A percentile compares a stretch with the other conserved stretches of the same genome.
Conservation (phyloP, 2,329 filamentous ascomycete species). For the Ophiocordyceps sinensis region DNA sequence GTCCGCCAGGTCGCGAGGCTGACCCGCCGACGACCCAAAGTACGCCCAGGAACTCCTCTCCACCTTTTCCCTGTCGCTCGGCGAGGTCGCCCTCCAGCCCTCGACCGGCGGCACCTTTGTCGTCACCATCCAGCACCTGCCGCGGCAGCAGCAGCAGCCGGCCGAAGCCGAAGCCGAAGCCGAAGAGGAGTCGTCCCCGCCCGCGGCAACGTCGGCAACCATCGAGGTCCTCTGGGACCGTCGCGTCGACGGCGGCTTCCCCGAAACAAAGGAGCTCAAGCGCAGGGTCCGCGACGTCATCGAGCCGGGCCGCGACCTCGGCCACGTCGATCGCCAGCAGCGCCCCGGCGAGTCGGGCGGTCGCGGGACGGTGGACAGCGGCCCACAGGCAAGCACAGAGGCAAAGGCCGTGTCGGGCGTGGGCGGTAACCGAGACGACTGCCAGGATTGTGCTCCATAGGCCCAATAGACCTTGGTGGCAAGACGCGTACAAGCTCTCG, state of each 20-base stretch:
- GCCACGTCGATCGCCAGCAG: slow-evolving; percentile 58
- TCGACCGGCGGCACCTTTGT: slow-evolving; percentile 72
- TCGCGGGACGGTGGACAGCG: too few relatives aligned
- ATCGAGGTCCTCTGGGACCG: slow-evolving; percentile 60
- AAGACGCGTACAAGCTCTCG: too few relatives aligned
- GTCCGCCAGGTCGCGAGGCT: too few relatives aligned
- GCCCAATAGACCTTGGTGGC: background rate
- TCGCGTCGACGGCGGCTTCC: slow-evolving; percentile 76
- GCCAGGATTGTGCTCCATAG: slow-evolving; percentile 12
- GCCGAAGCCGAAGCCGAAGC: too few relatives aligned
- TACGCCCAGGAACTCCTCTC: slow-evolving; percentile 91
- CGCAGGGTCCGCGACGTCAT: slow-evolving; percentile 69
- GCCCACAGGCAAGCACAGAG: background rate
- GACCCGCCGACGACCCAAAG: too few relatives aligned
- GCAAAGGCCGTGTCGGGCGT: background rate
- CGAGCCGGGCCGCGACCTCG: slow-evolving; percentile 62
- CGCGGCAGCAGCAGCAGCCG: background rate
- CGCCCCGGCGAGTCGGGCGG: background rate
- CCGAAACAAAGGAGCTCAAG: slow-evolving; percentile 86
- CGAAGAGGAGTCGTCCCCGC: background rate
- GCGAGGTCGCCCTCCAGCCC: slow-evolving; percentile 78
- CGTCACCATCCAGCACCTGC: slow-evolving; percentile 41
- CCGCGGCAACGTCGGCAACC: background rate
- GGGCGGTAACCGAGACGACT: slow-evolving; percentile 2
- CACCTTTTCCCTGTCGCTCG: slow-evolving; percentile 71